Conservation (phyloP, 305 asterid genomes). For the Fraxinus nigra region DNA sequence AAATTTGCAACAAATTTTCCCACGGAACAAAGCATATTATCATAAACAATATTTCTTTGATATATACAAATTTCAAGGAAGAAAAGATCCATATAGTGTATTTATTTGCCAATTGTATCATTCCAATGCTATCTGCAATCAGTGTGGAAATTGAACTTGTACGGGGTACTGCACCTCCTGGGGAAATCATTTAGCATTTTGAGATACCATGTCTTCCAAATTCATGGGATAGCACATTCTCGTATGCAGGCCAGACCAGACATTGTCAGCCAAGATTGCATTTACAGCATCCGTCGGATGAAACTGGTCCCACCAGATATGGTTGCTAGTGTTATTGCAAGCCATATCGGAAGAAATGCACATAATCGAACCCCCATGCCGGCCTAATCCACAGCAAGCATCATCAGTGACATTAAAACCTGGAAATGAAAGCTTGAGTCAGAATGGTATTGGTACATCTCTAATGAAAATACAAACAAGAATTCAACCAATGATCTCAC, state of each 20-base stretch:
- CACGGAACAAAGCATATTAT: neutral
- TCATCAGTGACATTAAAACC: slow-evolving; percentile 68
- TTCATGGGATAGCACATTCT: slow-evolving; percentile 85
- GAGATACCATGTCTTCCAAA: slow-evolving; percentile 66
- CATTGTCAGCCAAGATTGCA: slow-evolving; percentile 72
- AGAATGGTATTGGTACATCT: neutral
- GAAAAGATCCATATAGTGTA: neutral
- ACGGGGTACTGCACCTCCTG: neutral
- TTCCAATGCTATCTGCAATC: slow-evolving; percentile 8
- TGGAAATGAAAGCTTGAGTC: slow-evolving; percentile 27
- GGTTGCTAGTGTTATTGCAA: slow-evolving; percentile 60
- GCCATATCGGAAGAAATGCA: slow-evolving; percentile 88
- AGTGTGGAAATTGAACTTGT: neutral
- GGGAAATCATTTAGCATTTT: slow-evolving; percentile 15
- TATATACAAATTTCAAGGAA: neutral
- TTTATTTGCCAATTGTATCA: slow-evolving; percentile 3
- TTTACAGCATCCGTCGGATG: slow-evolving; percentile 90
- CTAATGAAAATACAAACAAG: neutral
- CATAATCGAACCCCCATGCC: slow-evolving; percentile 57
- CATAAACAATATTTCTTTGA: slow-evolving; percentile 16
- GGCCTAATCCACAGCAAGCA: slow-evolving; percentile 92
- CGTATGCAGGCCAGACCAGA: slow-evolving; percentile 66
- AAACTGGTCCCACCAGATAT: slow-evolving; percentile 95
- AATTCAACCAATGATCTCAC: slow-evolving; percentile 40
- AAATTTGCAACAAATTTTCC: neutral